Evolutionary conservation across 2,329 filamentous ascomycete genomes (phyloP), one percentile per base, ranked within the genome.

Genomic region (Apiospora aurea): DNA sequence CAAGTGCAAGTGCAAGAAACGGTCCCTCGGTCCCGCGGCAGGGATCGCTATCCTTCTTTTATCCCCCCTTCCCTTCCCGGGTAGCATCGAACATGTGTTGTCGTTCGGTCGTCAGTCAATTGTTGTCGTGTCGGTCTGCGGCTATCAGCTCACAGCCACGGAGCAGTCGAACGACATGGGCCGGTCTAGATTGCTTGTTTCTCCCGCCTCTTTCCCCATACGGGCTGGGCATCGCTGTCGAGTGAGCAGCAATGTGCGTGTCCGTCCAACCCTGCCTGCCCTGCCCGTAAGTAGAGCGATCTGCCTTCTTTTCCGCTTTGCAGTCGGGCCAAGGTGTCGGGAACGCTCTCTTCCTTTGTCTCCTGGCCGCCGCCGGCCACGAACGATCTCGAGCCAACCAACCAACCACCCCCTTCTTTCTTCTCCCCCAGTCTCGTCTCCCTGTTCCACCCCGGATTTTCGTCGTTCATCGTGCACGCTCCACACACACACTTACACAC

Each of bases 121-220:
- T 5, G 34, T 38, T 38, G 34, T 38, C 34, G 34, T 38, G 34
- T 38, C 34, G 34, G 34, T 34, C 21, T 4, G 57, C 41, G 57
- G 21, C 57, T 41, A 21, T 64, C 34, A 64, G 57, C 57, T 64
- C 34, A 64, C 41, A 13, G 57, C 41, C 34, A 34, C 57, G 41
- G 57, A 64, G 41, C 18, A 24, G 34, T 41, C 57, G 57, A 64
- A 64, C 34, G 57, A 64, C 34, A 41, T 64, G 57, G 57, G 57
- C 57, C 57, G 57, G 34, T 64, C 57, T 64, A 64, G 57, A 64
- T n/a, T 64, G 57, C 57, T 64, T 64, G 57, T 64, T 41, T 64
- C 34, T n/a, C 46, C 21, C 46, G 21, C 5, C 6, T n/a, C 46
- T 49, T n/a, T 64, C 57, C 57, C 57, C 57, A 41, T 41, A 38